Evolutionary conservation across 2,329 filamentous ascomycete species (phyloP), one percentile per base, ranked within the genome.

Genomic region (Fonsecaea pugnacius): DNA sequence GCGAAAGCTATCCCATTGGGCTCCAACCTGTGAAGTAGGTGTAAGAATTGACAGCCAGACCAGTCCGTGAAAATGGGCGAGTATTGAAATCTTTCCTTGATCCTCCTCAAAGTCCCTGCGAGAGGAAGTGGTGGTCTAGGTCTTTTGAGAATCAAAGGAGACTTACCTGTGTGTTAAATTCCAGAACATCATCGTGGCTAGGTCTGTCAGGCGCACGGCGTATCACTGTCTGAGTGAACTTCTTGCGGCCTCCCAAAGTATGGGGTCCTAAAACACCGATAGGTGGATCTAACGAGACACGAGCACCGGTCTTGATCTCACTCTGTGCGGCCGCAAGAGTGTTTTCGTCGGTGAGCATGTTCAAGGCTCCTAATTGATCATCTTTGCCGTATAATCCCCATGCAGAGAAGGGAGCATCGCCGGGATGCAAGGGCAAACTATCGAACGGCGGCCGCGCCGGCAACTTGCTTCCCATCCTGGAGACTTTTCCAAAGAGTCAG

Each of bases 311-410:
- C 50, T 76, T 74, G 60, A 83, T 82, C 67, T 82, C 80, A 21
- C 73, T 70, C 1, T 79, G 75, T 0, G 80, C 80, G 10, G 73
- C 70, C 8, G 72, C 73, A 38, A 48, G 46, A 10, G 79, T 75
- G 14, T 75, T 75, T n/a, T 76, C 72, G 0, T 80, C 77, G 0
- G 82, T 85, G 58, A 86, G 75, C 7, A 84, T 75, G 70, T 85
- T 85, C 1, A 86, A 75, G 69, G 80, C 83, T 24, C 84, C 84
- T 12, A 83, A 75, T 64, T 84, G 74, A 62, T 85, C 84, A 2
- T 75, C 63, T 3, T 75, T 69, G 2, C 83, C 83, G 62, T 82
- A 85, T 3, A 84, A 77, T 0, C 82, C 82, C 84, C 84, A 86
- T 6, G 84, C 81, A 57, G 85, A 85, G 14, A 33, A 40, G 12